phyloP scores from a whole-genome alignment of 2,329 filamentous ascomycete species.

The Clarireedia hainanense region DNA sequence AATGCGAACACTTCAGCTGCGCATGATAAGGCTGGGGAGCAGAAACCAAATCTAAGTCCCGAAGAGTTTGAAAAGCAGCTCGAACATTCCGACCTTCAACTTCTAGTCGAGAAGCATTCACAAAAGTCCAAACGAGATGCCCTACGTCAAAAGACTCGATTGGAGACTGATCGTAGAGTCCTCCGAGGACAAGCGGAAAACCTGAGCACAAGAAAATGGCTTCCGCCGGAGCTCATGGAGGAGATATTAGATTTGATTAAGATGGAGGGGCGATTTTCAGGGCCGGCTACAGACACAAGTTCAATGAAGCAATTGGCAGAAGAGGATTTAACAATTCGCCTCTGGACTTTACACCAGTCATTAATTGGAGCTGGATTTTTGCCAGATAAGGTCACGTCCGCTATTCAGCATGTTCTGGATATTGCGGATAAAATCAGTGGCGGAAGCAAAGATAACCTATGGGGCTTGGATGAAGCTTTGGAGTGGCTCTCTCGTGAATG shows the following conservation, averaged over 20 bases:
- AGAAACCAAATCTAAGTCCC: conserved; percentile 52
- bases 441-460: conserved; percentile 57
- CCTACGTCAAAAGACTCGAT: conserved; percentile 63
- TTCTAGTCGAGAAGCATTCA: conserved; percentile 77
- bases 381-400: conserved; percentile 51
- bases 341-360: conserved; percentile 79
- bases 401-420: conserved; percentile 57
- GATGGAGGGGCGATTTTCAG: conserved; percentile 52
- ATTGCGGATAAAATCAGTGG: conserved; percentile 55
- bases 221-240: conserved; percentile 71
- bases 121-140: conserved; percentile 74
- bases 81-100: conserved; percentile 82
- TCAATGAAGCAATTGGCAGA: conserved; percentile 52
- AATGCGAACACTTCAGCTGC: conserved; percentile 5
- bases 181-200: conserved; percentile 71
- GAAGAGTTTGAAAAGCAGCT: conserved; percentile 88
- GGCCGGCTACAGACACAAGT: conserved; percentile 22
- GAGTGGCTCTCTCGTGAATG: conserved; percentile 86
- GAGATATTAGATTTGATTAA: conserved; percentile 67
- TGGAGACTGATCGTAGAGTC: conserved; percentile 79
- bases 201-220: conserved; percentile 68
- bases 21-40: not conserved
- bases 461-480: conserved; percentile 80
- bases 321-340: conserved; percentile 68
- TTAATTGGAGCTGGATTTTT: conserved; percentile 64